phyloP scores from a whole-genome alignment of 108 stramenopile genomes.

The Cyclotella cryptica region DNA sequence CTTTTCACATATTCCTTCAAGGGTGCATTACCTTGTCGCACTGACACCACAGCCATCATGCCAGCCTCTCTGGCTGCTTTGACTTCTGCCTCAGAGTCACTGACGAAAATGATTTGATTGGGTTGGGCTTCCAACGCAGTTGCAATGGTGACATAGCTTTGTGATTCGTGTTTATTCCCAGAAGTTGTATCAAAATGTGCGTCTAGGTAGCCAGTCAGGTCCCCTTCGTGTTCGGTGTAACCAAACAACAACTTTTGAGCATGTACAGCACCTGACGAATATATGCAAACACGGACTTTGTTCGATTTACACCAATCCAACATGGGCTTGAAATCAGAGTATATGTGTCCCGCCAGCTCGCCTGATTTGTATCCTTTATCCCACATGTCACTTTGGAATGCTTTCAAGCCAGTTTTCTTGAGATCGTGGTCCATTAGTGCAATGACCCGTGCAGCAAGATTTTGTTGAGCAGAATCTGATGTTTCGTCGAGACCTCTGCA shows the following conservation, averaged over 20 bases:
- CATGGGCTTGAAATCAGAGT: slow-evolving; percentile 78
- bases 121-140: slow-evolving; percentile 68
- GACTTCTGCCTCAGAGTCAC: slow-evolving; percentile 86
- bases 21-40: slow-evolving; percentile 91
- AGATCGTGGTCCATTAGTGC: slow-evolving; percentile 77
- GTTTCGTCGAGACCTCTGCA: slow-evolving; percentile 1
- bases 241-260: slow-evolving; percentile 92
- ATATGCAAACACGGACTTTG: slow-evolving; percentile 79
- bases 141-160: slow-evolving; percentile 81
- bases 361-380: slow-evolving; percentile 75
- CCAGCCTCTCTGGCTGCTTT: slow-evolving; percentile 85
- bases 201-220: slow-evolving; percentile 70
- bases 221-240: slow-evolving; percentile 69
- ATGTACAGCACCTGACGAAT: slow-evolving; percentile 84
- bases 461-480: background rate
- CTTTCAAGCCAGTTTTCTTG: slow-evolving; percentile 81
- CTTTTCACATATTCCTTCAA: slow-evolving; percentile 48
- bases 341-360: slow-evolving; percentile 82
- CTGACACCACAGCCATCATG: slow-evolving; percentile 70
- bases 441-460: slow-evolving; percentile 39
- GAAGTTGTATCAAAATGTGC: slow-evolving; percentile 92
- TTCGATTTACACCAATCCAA: slow-evolving; percentile 71
- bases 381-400: slow-evolving; percentile 93
- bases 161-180: slow-evolving; percentile 76
- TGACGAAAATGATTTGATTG: slow-evolving; percentile 83